A percentile compares a stretch with the other conserved stretches of the same genome.
Conservation (phyloP, 768 basidiomycete genomes). For the Candolleomyces efflorescens region DNA sequence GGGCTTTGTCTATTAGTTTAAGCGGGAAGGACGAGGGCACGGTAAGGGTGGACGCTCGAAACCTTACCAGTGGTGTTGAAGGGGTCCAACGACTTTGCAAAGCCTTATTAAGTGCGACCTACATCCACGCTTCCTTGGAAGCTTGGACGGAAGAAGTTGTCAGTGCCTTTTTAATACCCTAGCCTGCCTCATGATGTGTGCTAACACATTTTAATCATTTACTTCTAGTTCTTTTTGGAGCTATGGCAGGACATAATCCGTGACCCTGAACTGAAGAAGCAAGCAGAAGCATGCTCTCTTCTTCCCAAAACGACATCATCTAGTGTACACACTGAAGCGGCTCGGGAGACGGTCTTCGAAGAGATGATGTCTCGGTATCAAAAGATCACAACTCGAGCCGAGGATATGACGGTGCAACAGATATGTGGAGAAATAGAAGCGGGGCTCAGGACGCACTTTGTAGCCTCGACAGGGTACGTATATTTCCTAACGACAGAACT, state of each 20-base stretch:
- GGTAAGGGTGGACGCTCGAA: conserved; percentile 50
- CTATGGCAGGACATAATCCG: conserved; percentile 78
- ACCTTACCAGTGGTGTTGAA: conserved; percentile 76
- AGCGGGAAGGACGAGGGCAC: conserved; percentile 37
- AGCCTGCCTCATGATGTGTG: conserved; percentile 1
- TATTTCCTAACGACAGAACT: neutral
- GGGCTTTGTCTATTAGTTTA: conserved; percentile 58
- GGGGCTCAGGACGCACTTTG: conserved; percentile 69
- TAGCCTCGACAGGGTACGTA: conserved; percentile 41
- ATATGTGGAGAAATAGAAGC: conserved; percentile 78
- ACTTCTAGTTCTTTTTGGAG: conserved; percentile 82
- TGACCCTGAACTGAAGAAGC: conserved; percentile 52
- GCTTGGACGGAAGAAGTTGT: conserved; percentile 91
- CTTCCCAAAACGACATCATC: conserved; percentile 41
- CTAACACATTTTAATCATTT: neutral
- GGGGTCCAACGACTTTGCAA: conserved; percentile 84
- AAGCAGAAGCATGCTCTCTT: conserved; percentile 43
- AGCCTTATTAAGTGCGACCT: conserved; percentile 77
- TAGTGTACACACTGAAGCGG: conserved; percentile 26
- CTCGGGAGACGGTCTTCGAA: conserved; percentile 75
- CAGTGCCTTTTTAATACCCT: conserved; percentile 20
- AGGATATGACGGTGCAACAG: conserved; percentile 85
- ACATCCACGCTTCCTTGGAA: conserved; percentile 64
- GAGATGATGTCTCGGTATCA: conserved; percentile 64
- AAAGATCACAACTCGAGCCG: conserved; percentile 60